Evolutionary conservation across 441 rosid species (phyloP), one percentile per base, ranked within the genome.

Genomic region (Eruca vesicaria): DNA sequence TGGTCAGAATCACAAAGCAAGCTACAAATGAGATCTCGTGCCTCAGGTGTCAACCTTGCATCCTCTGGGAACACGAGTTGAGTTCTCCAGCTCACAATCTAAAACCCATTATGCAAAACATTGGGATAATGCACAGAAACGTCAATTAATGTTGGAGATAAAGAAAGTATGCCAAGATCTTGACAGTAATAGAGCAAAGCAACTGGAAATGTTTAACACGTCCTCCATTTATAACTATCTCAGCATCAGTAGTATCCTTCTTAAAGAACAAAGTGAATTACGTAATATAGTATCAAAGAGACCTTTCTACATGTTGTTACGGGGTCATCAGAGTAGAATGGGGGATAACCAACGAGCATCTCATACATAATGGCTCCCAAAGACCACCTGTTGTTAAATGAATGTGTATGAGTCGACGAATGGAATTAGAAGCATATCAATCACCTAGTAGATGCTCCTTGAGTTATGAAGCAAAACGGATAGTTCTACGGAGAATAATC

Each of bases 301-400:
- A 95, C 99, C 98, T 95, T 95, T 89, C 96, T 85, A 85, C 99
- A 95, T 59, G 97, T 93, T 48, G 92, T 91, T 43, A 91, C 87
- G 55, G 99, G 96, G 73, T 93, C 98, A 78, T 93, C 97, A 1
- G 98, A 85, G 79, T 95, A 91, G 74, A 95, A 95, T 64, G 98
- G 99, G n/a, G 99, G 96, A 78, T 89, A 95, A 48, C 98, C 99
- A 77, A 95, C 90, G 41, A 93, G 98, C 98, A 95, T 95, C 81
- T 93, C 98, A 78, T 95, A 93, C 98, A 93, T 87, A 79, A 93
- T 93, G 31, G 99, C 98, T 76, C 98, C 98, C 59, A 93, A 96
- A 16, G 99, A 95, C 98, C 98, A 92, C 98, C 98, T 92, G 83
- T 80, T 82, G 3, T 70, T 68, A 80, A 56, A 52, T 20, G 58